Evolutionary conservation across 83 land plant genomes (phyloP).

Genomic region (Thuja plicata): DNA sequence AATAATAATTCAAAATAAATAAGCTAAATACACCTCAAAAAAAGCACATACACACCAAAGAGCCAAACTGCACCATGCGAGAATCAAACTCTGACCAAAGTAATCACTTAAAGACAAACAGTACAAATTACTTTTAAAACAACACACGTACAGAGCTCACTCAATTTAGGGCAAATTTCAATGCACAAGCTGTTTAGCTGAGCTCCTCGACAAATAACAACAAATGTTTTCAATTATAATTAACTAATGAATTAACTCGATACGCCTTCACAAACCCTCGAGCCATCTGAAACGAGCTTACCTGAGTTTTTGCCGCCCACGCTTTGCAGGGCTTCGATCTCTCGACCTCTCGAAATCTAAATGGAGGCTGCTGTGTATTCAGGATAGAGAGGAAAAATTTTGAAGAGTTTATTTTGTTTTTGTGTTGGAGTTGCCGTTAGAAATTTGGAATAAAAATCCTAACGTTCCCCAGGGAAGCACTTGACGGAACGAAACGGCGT

Average conservation of each 20-base stretch:
- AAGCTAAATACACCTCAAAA: not conserved
- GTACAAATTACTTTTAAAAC: not conserved
- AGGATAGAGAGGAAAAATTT: not conserved
- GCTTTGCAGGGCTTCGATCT: not conserved
- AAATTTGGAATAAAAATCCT: slow-evolving; percentile 7
- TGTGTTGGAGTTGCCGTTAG: slow-evolving; percentile 3
- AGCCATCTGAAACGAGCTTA: not conserved
- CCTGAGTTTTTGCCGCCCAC: not conserved
- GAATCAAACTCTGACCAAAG: not conserved
- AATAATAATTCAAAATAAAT: not conserved
- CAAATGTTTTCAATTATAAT: not conserved
- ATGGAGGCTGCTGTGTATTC: not conserved
- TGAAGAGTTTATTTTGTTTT: not conserved
- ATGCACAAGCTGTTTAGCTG: not conserved
- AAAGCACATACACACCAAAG: not conserved
- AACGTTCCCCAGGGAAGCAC: not conserved
- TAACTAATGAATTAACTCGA: not conserved
- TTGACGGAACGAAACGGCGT: not conserved
- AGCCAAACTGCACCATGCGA: not conserved
- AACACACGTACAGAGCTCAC: not conserved
- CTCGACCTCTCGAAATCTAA: not conserved
- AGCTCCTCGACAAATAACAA: not conserved
- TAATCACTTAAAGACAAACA: not conserved
- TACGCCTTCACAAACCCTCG: not conserved
- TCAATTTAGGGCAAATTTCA: not conserved